These are phyloP conservation scores for Liriodendron chinense DNA, from an alignment of 164 flowering plant genomes.

Conservation along the genomic window DNA sequence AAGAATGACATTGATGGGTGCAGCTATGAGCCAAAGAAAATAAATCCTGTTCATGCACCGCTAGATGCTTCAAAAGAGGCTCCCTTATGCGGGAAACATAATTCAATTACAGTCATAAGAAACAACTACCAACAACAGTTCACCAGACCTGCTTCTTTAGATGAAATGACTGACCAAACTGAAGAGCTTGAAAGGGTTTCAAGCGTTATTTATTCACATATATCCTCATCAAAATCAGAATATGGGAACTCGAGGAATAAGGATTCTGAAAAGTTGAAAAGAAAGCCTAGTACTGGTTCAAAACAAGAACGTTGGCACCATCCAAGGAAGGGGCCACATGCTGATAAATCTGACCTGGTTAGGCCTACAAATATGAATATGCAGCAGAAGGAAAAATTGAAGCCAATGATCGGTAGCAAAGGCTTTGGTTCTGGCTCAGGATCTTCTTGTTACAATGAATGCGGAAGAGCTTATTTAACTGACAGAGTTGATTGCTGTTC, in stretches of 20 bases:
- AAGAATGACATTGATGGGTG: constrained; percentile 23
- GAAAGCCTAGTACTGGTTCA: constrained; percentile 20
- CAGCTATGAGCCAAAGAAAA: constrained; percentile 23
- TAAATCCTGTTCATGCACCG: constrained; percentile 16
- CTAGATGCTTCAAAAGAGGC: constrained; percentile 22
- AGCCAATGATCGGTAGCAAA: constrained; percentile 14
- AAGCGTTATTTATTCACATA: constrained; percentile 13
- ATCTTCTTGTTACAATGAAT: constrained; percentile 6
- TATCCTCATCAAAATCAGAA: constrained; percentile 19
- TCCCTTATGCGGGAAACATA: constrained; percentile 4
- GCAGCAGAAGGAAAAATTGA: constrained; percentile 15
- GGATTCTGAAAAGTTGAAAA: constrained; percentile 27
- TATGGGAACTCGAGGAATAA: constrained; percentile 23
- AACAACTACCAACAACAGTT: not conserved
- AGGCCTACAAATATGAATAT: constrained; percentile 15
- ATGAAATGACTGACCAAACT: constrained; percentile 7
- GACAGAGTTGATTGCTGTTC: constrained; percentile 15
- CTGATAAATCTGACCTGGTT: constrained; percentile 20
- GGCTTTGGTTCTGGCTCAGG: constrained; percentile 12
- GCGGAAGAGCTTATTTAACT: not conserved
- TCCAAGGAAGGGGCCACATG: constrained; percentile 26
- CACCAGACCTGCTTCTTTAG: not conserved
- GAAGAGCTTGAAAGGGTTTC: constrained; percentile 14
- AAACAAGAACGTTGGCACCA: constrained; percentile 25
- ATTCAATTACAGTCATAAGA: not conserved